Percentiles rank a stretch among this genome's conserved stretches.
phyloP scores from a whole-genome alignment of 768 basidiomycete genomes.

The Mycena maculata region DNA sequence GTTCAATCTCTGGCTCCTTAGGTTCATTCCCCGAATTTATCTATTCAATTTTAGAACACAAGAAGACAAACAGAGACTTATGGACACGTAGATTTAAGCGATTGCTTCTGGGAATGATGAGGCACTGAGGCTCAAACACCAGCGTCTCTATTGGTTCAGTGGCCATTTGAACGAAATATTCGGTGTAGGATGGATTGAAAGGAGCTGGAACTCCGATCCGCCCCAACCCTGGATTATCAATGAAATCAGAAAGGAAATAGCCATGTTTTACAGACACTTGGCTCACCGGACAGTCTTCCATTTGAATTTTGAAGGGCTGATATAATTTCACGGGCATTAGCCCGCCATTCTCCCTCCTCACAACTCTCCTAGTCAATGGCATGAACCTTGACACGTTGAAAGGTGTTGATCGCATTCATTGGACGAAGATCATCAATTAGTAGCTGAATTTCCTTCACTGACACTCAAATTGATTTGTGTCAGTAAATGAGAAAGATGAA shows the following conservation, averaged over 20 bases:
- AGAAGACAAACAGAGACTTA: background rate
- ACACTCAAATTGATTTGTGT: too few relatives aligned
- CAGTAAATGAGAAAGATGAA: background rate
- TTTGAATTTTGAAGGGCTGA: background rate
- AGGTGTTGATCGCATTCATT: background rate
- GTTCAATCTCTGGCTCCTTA: background rate
- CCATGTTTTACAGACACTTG: too few relatives aligned
- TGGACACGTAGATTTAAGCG: background rate
- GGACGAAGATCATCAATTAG: background rate
- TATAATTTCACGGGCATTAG: background rate
- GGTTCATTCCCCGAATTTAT: background rate
- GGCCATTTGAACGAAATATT: constrained; percentile 1
- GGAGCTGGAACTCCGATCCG: constrained; percentile 1
- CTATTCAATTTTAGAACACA: background rate
- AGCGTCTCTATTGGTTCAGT: background rate
- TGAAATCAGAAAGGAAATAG: background rate
- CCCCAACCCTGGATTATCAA: background rate
- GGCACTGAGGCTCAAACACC: background rate
- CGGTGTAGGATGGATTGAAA: background rate
- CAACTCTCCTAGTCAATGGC: background rate
- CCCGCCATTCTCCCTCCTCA: background rate
- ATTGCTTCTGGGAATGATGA: constrained; percentile 1
- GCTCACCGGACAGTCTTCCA: background rate
- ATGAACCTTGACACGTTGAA: background rate
- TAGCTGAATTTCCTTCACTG: background rate